Base-by-base conservation (phyloP, 768 basidiomycete genomes). In the Collybiopsis luxurians region DNA sequence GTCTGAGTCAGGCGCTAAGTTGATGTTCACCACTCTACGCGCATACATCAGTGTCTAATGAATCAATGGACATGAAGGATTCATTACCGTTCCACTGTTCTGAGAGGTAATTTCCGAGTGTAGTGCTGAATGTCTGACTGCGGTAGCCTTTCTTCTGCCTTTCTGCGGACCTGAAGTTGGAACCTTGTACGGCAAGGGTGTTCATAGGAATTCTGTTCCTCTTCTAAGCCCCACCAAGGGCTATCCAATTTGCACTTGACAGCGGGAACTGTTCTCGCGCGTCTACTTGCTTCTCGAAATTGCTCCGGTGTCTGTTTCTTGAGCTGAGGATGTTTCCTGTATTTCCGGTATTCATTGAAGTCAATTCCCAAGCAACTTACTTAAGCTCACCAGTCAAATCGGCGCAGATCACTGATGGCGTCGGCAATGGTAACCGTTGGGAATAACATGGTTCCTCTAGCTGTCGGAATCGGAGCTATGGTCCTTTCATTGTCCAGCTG, bases 371-470 rank as follows among this genome's bases (percentile, higher is more conserved):
- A 39, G 12, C 53, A 49, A 36, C 44, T 4, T 49, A n/a, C 58
- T 23, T 23, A 19, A 10, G 59, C 74, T 9, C 64, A 90, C 91
- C 89, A 92, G 56, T 93, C 86, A 66, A 87, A 93, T 3, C 68
- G 76, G 2, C 81, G 84, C 9, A 93, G 73, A 65, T 93, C 91
- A 2, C 78, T 73, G 48, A 92, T 90, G 1, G 90, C 89, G 64
- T 91, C 89, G 21, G 81, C 78, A 40, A 91, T 79, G 0, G 82
- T 80, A 21, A 91, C 81, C 60, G 74, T 74, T 7, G 71, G 73
- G 65, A 86, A 82, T 0, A 81, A 79, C 1, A 84, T 85, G 1
- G 75, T 76, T 0, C 89, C 89, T 21, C 62, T 57, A 3, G 69
- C 63, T 0, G 76, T 74, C 12, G 71, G 72, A 17, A 89, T 79